phyloP scores from a whole-genome alignment of 768 basidiomycete genomes.

The Amanita polypyramis region DNA sequence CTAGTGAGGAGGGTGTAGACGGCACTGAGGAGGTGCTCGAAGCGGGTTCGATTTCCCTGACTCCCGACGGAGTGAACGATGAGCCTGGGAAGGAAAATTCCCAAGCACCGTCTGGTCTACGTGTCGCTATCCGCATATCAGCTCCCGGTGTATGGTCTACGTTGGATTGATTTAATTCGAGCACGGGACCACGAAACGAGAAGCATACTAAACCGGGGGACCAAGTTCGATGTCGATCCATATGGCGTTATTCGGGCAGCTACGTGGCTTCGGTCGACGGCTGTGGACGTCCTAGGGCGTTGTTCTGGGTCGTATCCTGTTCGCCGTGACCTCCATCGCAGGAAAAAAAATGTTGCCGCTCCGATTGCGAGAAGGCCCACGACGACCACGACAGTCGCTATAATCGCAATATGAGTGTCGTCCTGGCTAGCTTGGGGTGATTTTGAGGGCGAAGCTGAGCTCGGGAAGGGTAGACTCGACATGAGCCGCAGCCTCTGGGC shows the following conservation, averaged over 20 bases:
- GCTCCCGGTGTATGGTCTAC: slow-evolving; percentile 40
- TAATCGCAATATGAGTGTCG: not conserved
- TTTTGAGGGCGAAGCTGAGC: not conserved
- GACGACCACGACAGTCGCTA: not conserved
- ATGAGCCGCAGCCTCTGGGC: not conserved
- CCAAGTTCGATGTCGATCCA: not conserved
- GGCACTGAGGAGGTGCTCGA: slow-evolving; percentile 4
- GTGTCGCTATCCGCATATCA: slow-evolving; percentile 48
- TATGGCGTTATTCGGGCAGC: slow-evolving; percentile 4
- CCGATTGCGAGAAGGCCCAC: not conserved
- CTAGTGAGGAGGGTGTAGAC: slow-evolving; percentile 13
- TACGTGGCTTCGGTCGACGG: slow-evolving; percentile 1
- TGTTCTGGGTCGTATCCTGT: not conserved
- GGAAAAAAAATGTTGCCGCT: not conserved
- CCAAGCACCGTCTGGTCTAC: slow-evolving; percentile 47
- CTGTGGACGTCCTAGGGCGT: not conserved
- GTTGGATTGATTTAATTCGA: not conserved
- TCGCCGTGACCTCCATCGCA: not conserved
- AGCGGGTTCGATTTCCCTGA: slow-evolving; percentile 23
- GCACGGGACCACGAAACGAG: not conserved
- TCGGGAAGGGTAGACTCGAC: not conserved
- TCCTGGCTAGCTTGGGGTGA: not conserved
- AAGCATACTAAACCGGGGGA: not conserved
- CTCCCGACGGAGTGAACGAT: slow-evolving; percentile 28
- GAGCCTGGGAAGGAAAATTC: slow-evolving; percentile 34